Conservation (phyloP, 441 rosid species). For the Arabidopsis lyrata region DNA sequence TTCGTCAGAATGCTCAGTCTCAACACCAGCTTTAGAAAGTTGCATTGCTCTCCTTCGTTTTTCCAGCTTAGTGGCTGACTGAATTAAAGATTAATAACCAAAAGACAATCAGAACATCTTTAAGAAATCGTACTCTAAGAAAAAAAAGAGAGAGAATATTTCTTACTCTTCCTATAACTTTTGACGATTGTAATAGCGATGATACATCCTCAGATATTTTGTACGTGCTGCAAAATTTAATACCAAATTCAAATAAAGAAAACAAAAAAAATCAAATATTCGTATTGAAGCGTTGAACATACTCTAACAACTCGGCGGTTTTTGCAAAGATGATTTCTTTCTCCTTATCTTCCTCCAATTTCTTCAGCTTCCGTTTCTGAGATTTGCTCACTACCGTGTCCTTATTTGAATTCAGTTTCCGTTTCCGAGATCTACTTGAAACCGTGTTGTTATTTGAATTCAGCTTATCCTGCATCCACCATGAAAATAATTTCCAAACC, state of each 20-base stretch:
- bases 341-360: constrained; percentile 81
- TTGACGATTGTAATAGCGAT: constrained; percentile 70
- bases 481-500: neutral
- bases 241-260: constrained; percentile 5
- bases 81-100: constrained; percentile 18
- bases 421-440: constrained; percentile 64
- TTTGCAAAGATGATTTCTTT: constrained; percentile 50
- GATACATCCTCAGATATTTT: constrained; percentile 67
- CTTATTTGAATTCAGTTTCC: constrained; percentile 56
- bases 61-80: constrained; percentile 69
- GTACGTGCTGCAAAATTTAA: constrained; percentile 61
- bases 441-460: constrained; percentile 38
- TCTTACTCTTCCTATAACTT: constrained; percentile 67
- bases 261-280: neutral
- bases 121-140: constrained; percentile 3
- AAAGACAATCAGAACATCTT: constrained; percentile 20
- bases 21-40: constrained; percentile 67
- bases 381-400: constrained; percentile 54
- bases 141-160: neutral
- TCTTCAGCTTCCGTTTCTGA: constrained; percentile 74
- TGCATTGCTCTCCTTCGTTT: constrained; percentile 66
- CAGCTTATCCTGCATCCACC: constrained; percentile 27
- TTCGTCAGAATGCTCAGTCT: constrained; percentile 43
- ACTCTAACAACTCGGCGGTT: constrained; percentile 68
- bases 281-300: constrained; percentile 39